Percentiles rank a stretch among this genome's conserved stretches.
Evolutionary conservation across 129 eudicot genomes (phyloP).

Genomic region (Scalesia atractyloides): DNA sequence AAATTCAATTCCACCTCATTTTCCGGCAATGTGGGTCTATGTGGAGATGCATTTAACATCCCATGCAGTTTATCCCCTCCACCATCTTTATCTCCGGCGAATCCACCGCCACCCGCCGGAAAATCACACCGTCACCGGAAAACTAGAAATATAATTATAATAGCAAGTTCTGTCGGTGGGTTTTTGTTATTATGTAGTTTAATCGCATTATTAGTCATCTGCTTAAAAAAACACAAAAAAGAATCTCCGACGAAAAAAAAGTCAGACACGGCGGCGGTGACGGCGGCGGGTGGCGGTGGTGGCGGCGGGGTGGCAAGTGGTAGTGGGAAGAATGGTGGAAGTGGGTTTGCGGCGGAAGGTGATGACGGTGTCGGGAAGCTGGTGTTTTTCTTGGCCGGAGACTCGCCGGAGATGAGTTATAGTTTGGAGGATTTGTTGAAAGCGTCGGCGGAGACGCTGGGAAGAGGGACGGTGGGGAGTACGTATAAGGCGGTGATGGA

Average conservation of each 20-base stretch:
- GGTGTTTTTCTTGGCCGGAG: conserved; percentile 75
- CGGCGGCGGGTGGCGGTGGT: conserved; percentile 8
- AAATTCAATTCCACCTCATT: conserved; percentile 70
- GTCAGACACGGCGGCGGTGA: conserved; percentile 22
- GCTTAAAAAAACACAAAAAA: conserved; percentile 17
- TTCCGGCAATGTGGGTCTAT: conserved; percentile 51
- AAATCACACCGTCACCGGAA: conserved; percentile 38
- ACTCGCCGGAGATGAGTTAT: conserved; percentile 66
- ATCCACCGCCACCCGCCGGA: conserved; percentile 10
- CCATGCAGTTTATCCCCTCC: conserved; percentile 36
- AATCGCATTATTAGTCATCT: conserved; percentile 25
- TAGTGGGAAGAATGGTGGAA: conserved; percentile 17
- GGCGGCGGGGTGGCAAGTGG: not conserved
- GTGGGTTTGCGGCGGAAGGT: conserved; percentile 64
- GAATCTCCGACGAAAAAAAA: conserved; percentile 12
- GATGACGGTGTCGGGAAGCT: conserved; percentile 65
- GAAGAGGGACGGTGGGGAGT: conserved; percentile 89
- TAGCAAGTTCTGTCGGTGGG: conserved; percentile 53
- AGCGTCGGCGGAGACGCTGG: conserved; percentile 97
- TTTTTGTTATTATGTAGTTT: conserved; percentile 34
- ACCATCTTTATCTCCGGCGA: conserved; percentile 16
- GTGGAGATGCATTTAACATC: conserved; percentile 47
- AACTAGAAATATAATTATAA: conserved; percentile 44
- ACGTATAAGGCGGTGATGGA: conserved; percentile 98
- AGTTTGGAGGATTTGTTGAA: conserved; percentile 78